Percentiles rank a stretch among this genome's conserved stretches.
These are phyloP conservation scores for Euphrasia arctica DNA, from an alignment of 305 asterid species.

Conservation along the genomic window DNA sequence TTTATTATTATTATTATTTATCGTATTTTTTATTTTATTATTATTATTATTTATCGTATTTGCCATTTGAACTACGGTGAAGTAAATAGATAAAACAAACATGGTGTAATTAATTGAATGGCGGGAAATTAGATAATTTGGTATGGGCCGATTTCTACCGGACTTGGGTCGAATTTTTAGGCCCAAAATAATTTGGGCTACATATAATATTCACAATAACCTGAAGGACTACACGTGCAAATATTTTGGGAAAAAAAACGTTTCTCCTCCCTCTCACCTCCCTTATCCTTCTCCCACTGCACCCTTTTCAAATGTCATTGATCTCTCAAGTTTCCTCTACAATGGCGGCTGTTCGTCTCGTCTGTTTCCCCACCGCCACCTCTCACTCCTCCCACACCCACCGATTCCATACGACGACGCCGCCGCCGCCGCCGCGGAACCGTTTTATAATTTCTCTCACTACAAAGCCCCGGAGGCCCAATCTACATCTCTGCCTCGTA, in stretches of 20 bases:
- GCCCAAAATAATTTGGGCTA: background rate
- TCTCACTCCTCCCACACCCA: slow-evolving; percentile 29
- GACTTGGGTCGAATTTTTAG: too few relatives aligned
- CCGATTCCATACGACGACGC: slow-evolving; percentile 29
- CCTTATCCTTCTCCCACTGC: slow-evolving; percentile 11
- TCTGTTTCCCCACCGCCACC: slow-evolving; percentile 31
- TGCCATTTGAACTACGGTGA: too few relatives aligned
- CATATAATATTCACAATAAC: background rate
- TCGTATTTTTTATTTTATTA: too few relatives aligned
- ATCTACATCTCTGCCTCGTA: slow-evolving; percentile 30
- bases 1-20: too few relatives aligned
- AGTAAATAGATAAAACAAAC: too few relatives aligned
- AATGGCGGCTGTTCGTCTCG: slow-evolving; percentile 39
- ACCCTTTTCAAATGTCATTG: background rate
- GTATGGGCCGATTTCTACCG: too few relatives aligned
- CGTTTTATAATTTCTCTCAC: slow-evolving; percentile 24
- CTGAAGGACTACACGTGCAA: background rate
- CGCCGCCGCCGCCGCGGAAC: slow-evolving; percentile 29
- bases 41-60: too few relatives aligned
- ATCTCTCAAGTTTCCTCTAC: background rate
- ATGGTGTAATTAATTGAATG: too few relatives aligned
- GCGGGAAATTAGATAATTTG: too few relatives aligned
- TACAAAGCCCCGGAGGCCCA: slow-evolving; percentile 33
- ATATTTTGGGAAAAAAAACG: background rate
- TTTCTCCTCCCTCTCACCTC: background rate